Evolutionary conservation across 2,329 filamentous ascomycete genomes (phyloP).

Genomic region (Sclerotinia nivalis): DNA sequence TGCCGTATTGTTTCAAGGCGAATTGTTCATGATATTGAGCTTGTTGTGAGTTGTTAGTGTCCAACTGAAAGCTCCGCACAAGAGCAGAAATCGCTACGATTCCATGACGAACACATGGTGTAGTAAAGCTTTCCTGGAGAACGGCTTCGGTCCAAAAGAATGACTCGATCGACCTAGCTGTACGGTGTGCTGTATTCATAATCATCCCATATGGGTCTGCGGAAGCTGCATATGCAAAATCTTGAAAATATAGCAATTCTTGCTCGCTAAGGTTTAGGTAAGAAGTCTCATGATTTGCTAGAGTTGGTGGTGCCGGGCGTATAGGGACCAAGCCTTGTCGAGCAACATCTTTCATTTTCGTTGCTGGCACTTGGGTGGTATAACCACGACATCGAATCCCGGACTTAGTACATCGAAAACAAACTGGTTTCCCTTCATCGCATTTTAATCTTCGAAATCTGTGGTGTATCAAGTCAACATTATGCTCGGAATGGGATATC

Average conservation of each 20-base stretch:
- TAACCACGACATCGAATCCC: conserved; percentile 40
- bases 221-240: conserved; percentile 31
- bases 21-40: conserved; percentile 31
- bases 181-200: conserved; percentile 8
- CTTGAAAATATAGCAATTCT: conserved; percentile 35
- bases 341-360: conserved; percentile 15
- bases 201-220: conserved; percentile 24
- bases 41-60: conserved; percentile 19
- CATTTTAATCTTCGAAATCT: conserved; percentile 40
- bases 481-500: not conserved
- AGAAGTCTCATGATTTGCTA: conserved; percentile 24
- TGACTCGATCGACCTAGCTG: conserved; percentile 45
- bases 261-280: conserved; percentile 25
- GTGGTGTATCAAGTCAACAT: not conserved
- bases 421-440: conserved; percentile 37
- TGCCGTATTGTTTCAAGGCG: conserved; percentile 36
- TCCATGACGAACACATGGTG: conserved; percentile 34
- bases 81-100: conserved; percentile 36
- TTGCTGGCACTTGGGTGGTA: conserved; percentile 23
- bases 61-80: conserved; percentile 27
- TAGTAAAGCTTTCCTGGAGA: conserved; percentile 28
- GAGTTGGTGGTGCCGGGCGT: conserved; percentile 26
- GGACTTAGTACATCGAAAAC: conserved; percentile 35
- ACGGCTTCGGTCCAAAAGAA: conserved; percentile 47
- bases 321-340: conserved; percentile 25